phyloP scores from a whole-genome alignment of 805 yeast genomes.

The Cyberlindnera lachancei region DNA sequence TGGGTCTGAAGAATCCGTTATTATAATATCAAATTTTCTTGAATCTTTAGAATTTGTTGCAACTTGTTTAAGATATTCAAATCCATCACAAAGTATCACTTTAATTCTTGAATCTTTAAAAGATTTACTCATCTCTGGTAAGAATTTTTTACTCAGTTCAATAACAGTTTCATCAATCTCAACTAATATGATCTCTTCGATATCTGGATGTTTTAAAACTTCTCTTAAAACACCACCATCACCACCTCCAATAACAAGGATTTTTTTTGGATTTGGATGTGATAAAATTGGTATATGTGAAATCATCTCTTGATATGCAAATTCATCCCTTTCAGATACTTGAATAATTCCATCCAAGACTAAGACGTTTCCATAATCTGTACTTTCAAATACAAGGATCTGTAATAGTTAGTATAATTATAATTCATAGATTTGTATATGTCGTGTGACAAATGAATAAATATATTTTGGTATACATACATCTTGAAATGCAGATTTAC shows the following conservation, averaged over 20 bases:
- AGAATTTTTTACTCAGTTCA: conserved; percentile 56
- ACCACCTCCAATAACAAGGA: conserved; percentile 90
- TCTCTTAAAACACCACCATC: conserved; percentile 94
- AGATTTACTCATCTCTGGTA: conserved; percentile 69
- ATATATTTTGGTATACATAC: background rate
- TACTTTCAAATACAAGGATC: conserved; percentile 60
- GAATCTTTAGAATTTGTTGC: conserved; percentile 51
- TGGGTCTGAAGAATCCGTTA: conserved; percentile 91
- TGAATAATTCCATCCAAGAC: conserved; percentile 88
- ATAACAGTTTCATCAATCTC: conserved; percentile 87
- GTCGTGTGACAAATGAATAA: background rate
- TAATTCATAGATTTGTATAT: too few species aligned
- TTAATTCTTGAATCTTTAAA: conserved; percentile 59
- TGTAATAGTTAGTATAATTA: too few species aligned
- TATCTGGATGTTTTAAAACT: conserved; percentile 63
- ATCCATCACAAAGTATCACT: conserved; percentile 75
- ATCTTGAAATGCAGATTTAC: conserved; percentile 70
- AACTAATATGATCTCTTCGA: conserved; percentile 66
- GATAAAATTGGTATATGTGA: conserved; percentile 75
- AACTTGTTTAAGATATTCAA: conserved; percentile 42
- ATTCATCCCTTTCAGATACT: conserved; percentile 88
- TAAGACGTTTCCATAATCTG: conserved; percentile 77
- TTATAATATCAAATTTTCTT: conserved; percentile 69
- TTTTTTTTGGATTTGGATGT: conserved; percentile 67
- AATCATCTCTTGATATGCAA: conserved; percentile 90